Evolutionary conservation across 164 flowering plant genomes (phyloP), one percentile per base, ranked within the genome.

Genomic region (Dillenia suffruticosa): DNA sequence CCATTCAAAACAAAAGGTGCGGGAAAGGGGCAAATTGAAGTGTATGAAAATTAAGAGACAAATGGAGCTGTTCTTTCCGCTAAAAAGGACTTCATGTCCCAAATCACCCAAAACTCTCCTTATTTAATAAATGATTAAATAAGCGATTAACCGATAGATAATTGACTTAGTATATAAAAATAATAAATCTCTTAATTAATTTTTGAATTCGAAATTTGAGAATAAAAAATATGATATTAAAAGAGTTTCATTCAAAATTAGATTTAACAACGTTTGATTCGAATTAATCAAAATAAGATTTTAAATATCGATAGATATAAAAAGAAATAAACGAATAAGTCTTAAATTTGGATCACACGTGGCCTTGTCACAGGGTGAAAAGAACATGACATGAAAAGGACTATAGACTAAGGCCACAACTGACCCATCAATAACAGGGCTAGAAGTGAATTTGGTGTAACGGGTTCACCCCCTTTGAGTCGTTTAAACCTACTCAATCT

Each of bases 81-180:
- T 44, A 64, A 56, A 32, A 49, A 44, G 43, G 2, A 64, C 67
- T 64, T 64, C 56, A 49, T 48, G 61, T 56, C 61, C 40, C 49
- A 57, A 43, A 48, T 64, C 48, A 64, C 56, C 1, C 54, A 9
- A 6, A 16, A 15, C n/a, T 19, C 9, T 19, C 54, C 0, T n/a
- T 8, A 9, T 6, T 11, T 12, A n/a, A n/a, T 19, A 51, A 14
- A 19, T 1, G 6, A 32, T 32, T 32, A 32, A 5, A 32, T n/a
- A n/a, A n/a, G n/a, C n/a, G n/a, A n/a, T n/a, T n/a, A n/a, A n/a
- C n/a, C n/a, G n/a, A n/a, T n/a, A n/a, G n/a, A n/a, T n/a, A n/a
- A n/a, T n/a, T n/a, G n/a, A n/a, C n/a, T n/a, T n/a, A n/a, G n/a
- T n/a, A n/a, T n/a, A n/a, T n/a, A n/a, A n/a, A n/a, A n/a, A n/a